Evolutionary conservation across 345 rosid genomes (phyloP), one percentile per base, ranked within the genome.

Genomic region (Eucalyptus decipiens): DNA sequence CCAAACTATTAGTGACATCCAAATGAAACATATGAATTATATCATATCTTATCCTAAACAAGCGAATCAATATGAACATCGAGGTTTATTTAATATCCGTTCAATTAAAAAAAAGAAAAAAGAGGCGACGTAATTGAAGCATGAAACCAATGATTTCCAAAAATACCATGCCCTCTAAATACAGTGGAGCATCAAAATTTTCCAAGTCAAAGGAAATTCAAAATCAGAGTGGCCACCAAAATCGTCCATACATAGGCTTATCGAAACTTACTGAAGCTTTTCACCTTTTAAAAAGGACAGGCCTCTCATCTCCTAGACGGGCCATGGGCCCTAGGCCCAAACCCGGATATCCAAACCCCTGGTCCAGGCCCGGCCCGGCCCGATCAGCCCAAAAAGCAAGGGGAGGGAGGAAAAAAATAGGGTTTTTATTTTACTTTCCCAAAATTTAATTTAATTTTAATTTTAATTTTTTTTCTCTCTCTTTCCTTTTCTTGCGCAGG

Each of bases 51-150:
- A 65, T 30, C 10, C 3, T 4, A 0, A 65, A 65, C 28, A 10
- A 21, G 15, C 2, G 2, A 76, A 6, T 76, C 5, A 40, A 37
- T 76, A 37, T 11, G 15, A 76, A 37, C 23, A 10, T 19, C 5
- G 2, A 72, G 6, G 3, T 72, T 72, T 8, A 19, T 72, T 6
- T 0, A 9, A 1, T 2, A 69, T 69, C 4, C 6, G 1, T 69
- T 16, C 2, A 3, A 69, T 5, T 69, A 9, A 34, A 9, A 8
- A 16, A 17, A 62, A 7, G 8, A 8, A 19, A 37, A 18, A 72
- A 0, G 5, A 72, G 81, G 2, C 4, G 4, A 5, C 26, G 0
- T 9, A 40, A 69, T 69, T 8, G 81, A 19, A 37, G 6, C 5
- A 2, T 34, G 26, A 37, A 19, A 10, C 23, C 26, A 6, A 72